Evolutionary conservation across 768 basidiomycete species (phyloP).

Genomic region (Sporobolomyces pararoseus): DNA sequence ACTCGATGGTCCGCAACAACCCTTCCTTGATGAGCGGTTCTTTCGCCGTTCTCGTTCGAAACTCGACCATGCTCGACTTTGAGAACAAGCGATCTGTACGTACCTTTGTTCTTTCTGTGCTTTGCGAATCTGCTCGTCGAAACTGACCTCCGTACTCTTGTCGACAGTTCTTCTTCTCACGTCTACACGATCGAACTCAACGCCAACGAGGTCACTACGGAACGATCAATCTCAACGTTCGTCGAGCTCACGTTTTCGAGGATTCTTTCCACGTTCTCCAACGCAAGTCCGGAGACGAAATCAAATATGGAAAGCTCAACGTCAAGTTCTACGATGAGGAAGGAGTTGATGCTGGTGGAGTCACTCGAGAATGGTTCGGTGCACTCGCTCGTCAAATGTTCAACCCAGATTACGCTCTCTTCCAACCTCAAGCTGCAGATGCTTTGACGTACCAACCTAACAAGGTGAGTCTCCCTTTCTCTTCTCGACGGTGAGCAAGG

Average conservation of each 20-base stretch:
- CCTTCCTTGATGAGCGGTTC: conserved; percentile 97
- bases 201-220: conserved; percentile 63
- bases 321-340: conserved; percentile 92
- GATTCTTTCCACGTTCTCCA: conserved; percentile 93
- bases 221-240: conserved; percentile 82
- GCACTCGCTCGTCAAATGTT: conserved; percentile 98
- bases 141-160: not conserved
- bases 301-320: conserved; percentile 95
- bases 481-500: conserved; percentile 47
- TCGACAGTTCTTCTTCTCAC: conserved; percentile 65
- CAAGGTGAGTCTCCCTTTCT: conserved; percentile 46
- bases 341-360: conserved; percentile 96
- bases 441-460: conserved; percentile 87
- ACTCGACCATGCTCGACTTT: conserved; percentile 93
- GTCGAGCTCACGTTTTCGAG: conserved; percentile 85
- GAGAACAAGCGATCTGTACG: conserved; percentile 87
- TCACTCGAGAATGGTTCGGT: conserved; percentile 95
- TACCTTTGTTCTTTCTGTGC: conserved; percentile 28
- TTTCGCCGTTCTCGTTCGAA: conserved; percentile 91
- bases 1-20: conserved; percentile 96
- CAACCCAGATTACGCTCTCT: conserved; percentile 94
- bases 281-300: conserved; percentile 85
- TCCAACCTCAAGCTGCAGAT: conserved; percentile 96
- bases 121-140: not conserved
- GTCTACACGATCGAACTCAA: conserved; percentile 77